Evolutionary conservation across 352 stramenopile species (phyloP), one percentile per base, ranked within the genome.

Genomic region (Blastocystis sp.): DNA sequence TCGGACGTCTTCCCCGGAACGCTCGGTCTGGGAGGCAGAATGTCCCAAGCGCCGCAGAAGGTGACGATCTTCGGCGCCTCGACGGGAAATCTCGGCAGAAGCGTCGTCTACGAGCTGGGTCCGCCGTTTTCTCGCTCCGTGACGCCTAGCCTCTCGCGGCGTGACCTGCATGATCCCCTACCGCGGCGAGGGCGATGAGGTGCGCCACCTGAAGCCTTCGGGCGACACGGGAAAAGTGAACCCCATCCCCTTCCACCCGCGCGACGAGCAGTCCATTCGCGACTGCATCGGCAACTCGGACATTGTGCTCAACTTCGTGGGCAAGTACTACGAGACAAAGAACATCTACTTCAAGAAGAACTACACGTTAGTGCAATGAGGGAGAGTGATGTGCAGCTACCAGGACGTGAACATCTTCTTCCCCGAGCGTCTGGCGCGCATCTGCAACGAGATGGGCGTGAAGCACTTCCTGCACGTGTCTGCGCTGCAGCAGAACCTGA

Each of bases 291-390:
- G 93, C 41, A 94, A 95, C 90, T 94, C 93, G 48, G 95, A 98
- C 88, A 91, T 98, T 86, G 96, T 98, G 52, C 94, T 98, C 89
- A 99, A 98, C 91, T 88, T 98, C 11, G 93, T 98, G 71, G 96
- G 96, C 66, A 98, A 98, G 86, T 92, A 98, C 91, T 98, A 98
- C 90, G 94, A 98, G 91, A 98, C 95, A 48, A 96, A 96, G 91
- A 52, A 71, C 28, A 14, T 76, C 17, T 77, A 62, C 40, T 28
- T 77, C 7, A 59, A 59, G n/a, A 62, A 77, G 43, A 77, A 62
- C 21, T 62, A 77, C 52, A 60, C 52, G 52, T 59, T 41, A 21
- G 17, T 21, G 34, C 9, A 34, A 34, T 34, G 28, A 34, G 28
- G 0, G 28, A 0, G 0, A 62, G 89, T 89, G 17, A 93, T 92